Conservation (phyloP, 192 early-diverging fungal species). For the Coemansia sp. region DNA sequence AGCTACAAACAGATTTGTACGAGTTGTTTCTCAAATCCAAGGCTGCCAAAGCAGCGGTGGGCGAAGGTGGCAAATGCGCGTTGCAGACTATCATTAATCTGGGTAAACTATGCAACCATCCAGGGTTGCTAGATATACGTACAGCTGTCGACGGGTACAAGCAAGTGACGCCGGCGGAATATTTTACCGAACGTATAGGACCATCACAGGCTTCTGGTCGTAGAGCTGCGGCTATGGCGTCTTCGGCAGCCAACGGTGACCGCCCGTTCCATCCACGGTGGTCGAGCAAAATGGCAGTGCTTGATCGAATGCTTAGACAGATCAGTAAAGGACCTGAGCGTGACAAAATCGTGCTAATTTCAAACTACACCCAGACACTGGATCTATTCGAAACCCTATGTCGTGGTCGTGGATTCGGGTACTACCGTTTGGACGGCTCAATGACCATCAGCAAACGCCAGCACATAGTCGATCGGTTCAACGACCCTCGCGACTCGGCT, state of each 20-base stretch:
- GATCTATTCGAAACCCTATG: constrained; percentile 94
- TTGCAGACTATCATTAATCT: constrained; percentile 87
- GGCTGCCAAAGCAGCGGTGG: constrained; percentile 56
- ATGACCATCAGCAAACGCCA: constrained; percentile 92
- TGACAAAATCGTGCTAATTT: constrained; percentile 98
- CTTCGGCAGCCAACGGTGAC: constrained; percentile 7
- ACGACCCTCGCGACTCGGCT: constrained; percentile 79
- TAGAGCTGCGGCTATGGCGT: not conserved
- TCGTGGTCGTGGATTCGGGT: constrained; percentile 66
- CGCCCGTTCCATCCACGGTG: constrained; percentile 60
- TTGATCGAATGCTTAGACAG: constrained; percentile 75
- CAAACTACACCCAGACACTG: constrained; percentile 98
- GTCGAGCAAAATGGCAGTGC: constrained; percentile 89
- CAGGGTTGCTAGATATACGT: constrained; percentile 76
- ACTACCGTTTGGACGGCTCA: constrained; percentile 85
- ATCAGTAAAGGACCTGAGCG: constrained; percentile 65
- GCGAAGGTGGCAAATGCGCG: constrained; percentile 77
- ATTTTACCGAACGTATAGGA: constrained; percentile 43
- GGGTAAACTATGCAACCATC: constrained; percentile 98
- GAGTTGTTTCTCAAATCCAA: constrained; percentile 74
- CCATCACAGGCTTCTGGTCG: not conserved
- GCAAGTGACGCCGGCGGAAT: constrained; percentile 56
- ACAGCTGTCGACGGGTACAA: constrained; percentile 62
- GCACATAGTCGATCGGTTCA: constrained; percentile 95
- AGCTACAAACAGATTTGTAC: constrained; percentile 80